phyloP scores from a whole-genome alignment of 225 moss, liverwort and hornwort genomes.

The Rhytidiadelphus loreus region DNA sequence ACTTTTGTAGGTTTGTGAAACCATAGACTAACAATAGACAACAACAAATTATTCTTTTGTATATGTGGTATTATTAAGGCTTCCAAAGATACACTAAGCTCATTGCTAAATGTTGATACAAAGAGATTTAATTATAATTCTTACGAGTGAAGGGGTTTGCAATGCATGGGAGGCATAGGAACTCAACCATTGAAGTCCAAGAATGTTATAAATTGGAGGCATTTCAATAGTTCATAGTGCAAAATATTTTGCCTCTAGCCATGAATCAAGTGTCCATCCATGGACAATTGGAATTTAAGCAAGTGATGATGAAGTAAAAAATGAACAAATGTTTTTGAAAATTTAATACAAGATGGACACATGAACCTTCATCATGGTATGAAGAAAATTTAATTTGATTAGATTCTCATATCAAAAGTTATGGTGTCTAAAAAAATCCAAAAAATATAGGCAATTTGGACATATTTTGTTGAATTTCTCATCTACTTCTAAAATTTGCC shows the following conservation, averaged over 20 bases:
- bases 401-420: fast-evolving
- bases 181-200: no score
- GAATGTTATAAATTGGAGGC: no score
- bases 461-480: neutral
- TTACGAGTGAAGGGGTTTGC: neutral
- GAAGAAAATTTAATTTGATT: neutral
- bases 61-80: neutral
- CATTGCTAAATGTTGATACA: neutral
- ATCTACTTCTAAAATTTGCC: neutral
- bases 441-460: neutral
- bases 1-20: neutral
- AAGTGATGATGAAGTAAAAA: neutral
- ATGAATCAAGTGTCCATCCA: fast-evolving
- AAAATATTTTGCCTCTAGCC: neutral
- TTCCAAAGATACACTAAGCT: neutral
- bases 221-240: no score
- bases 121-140: neutral
- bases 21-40: no score
- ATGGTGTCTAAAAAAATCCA: neutral
- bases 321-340: neutral
- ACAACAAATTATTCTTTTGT: no score
- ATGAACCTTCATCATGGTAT: fast-evolving
- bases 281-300: neutral
- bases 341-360: neutral
- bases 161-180: neutral